Conservation (phyloP, 2,329 filamentous ascomycete species). For the Ceratocystis huliohia region DNA sequence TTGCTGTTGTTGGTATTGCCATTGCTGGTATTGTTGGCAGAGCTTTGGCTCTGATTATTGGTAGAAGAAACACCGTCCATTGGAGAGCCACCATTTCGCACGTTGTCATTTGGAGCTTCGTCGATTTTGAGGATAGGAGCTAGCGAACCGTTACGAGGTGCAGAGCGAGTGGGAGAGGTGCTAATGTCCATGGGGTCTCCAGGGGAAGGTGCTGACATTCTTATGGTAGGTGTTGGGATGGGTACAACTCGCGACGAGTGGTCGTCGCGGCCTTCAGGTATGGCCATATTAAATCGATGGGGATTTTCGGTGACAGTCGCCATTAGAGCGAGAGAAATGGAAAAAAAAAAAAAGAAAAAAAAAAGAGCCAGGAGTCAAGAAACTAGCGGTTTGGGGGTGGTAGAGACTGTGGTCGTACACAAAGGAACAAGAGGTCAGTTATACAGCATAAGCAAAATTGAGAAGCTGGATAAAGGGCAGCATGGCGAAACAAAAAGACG, state of each 20-base stretch:
- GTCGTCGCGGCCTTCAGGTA: slow-evolving; percentile 18
- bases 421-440: not conserved
- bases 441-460: slow-evolving; percentile 4
- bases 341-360: not conserved
- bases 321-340: slow-evolving; percentile 14
- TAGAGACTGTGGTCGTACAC: not conserved
- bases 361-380: not conserved
- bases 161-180: slow-evolving; percentile 37
- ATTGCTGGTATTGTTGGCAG: too few relatives aligned
- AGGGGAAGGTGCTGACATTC: slow-evolving; percentile 45
- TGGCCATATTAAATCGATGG: slow-evolving; percentile 20
- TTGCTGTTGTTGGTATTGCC: slow-evolving; percentile 26
- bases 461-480: not conserved
- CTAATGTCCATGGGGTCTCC: slow-evolving; percentile 51
- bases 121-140: slow-evolving; percentile 14
- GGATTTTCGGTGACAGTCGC: slow-evolving; percentile 21
- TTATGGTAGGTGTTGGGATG: slow-evolving; percentile 45
- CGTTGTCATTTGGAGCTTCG: slow-evolving; percentile 11
- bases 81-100: slow-evolving; percentile 13
- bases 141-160: slow-evolving; percentile 5
- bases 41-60: not conserved
- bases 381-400: not conserved
- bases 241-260: slow-evolving; percentile 33
- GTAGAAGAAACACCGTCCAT: slow-evolving; percentile 22
- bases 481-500: not conserved